A percentile compares a stretch with the other conserved stretches of the same genome.
Evolutionary conservation across 768 basidiomycete species (phyloP).

Genomic region (Cantharellus anzutake): DNA sequence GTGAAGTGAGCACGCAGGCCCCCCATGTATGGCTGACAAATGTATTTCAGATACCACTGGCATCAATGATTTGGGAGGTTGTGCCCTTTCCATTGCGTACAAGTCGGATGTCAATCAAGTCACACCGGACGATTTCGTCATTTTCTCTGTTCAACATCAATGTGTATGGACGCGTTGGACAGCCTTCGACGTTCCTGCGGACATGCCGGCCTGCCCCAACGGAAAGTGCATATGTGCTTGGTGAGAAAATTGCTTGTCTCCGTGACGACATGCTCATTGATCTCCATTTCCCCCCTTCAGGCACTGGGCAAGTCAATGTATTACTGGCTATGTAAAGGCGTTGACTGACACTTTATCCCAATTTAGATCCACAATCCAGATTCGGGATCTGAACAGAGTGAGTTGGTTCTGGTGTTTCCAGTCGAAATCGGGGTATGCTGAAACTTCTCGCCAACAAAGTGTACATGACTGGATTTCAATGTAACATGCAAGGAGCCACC

Average conservation of each 20-base stretch:
- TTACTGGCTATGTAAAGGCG: background rate
- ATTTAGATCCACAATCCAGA: conserved; percentile 25
- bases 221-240: conserved; percentile 49
- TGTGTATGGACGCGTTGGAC: conserved; percentile 58
- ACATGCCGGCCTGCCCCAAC: conserved; percentile 47
- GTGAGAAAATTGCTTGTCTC: conserved; percentile 19
- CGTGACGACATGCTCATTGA: background rate
- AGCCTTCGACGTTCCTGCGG: conserved; percentile 43
- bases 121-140: conserved; percentile 45
- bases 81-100: conserved; percentile 59
- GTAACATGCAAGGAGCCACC: conserved; percentile 27
- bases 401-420: background rate
- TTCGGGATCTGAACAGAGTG: conserved; percentile 5
- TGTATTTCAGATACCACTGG: conserved; percentile 22
- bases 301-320: background rate
- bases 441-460: background rate
- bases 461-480: conserved; percentile 61
- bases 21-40: too few species aligned
- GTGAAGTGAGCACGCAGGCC: background rate
- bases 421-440: conserved; percentile 4
- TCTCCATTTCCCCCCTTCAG: background rate
- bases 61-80: conserved; percentile 35
- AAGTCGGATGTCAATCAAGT: conserved; percentile 37
- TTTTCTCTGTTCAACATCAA: conserved; percentile 58
- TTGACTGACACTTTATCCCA: background rate